These are phyloP conservation scores for Periconia sp. DNA, from an alignment of 2,329 filamentous ascomycete genomes.

Conservation along the genomic window DNA sequence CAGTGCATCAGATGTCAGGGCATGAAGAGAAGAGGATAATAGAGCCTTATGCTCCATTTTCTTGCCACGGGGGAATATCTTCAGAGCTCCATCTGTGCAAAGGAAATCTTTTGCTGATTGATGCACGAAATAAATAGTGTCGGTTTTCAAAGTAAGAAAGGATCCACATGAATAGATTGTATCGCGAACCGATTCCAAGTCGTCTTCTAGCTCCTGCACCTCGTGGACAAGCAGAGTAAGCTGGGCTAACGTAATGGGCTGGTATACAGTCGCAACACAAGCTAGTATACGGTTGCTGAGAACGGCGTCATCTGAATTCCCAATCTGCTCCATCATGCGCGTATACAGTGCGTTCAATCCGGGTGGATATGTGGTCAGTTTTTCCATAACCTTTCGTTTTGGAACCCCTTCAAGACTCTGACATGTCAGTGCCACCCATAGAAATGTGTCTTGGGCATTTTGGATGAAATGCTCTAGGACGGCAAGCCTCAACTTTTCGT, in stretches of 20 bases:
- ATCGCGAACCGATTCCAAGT: slow-evolving; percentile 16
- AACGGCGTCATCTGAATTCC: slow-evolving; percentile 21
- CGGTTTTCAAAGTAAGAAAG: slow-evolving; percentile 1
- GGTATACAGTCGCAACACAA: slow-evolving; percentile 28
- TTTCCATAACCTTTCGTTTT: slow-evolving; percentile 5
- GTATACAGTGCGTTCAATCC: slow-evolving; percentile 43
- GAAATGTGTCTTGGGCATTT: slow-evolving; percentile 46
- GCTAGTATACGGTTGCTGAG: slow-evolving; percentile 41
- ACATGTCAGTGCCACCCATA: slow-evolving; percentile 34
- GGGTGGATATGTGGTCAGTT: slow-evolving; percentile 22
- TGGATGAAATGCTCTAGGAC: slow-evolving; percentile 17
- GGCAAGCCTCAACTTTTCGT: not conserved
- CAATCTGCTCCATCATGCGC: slow-evolving; percentile 43
- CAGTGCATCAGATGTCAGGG: slow-evolving; percentile 15
- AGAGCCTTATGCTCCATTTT: slow-evolving; percentile 11
- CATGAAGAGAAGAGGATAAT: slow-evolving; percentile 33
- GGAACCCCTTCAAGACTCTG: slow-evolving; percentile 23
- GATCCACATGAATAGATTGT: slow-evolving; percentile 43
- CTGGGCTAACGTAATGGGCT: slow-evolving; percentile 43
- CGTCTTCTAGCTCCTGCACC: slow-evolving; percentile 1
- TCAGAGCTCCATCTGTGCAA: slow-evolving; percentile 8
- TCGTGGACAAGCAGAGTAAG: slow-evolving; percentile 27
- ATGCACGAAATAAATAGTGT: slow-evolving; percentile 35
- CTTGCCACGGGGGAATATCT: slow-evolving; percentile 28
- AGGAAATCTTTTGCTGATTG: slow-evolving; percentile 50